Conservation (phyloP, 148 eudicot genomes). For the Rhododendron henanense region DNA sequence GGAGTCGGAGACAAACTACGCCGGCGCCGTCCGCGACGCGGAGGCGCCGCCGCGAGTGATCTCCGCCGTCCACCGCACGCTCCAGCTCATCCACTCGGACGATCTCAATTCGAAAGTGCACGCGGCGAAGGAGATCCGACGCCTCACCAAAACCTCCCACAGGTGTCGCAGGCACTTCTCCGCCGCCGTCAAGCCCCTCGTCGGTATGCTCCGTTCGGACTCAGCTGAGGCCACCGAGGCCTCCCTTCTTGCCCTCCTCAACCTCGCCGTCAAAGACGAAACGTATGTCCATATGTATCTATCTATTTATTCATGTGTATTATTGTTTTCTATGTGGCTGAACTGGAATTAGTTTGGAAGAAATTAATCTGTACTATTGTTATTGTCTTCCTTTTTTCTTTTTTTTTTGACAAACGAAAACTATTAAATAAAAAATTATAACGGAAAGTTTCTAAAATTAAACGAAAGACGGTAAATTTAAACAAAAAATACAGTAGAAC, state of each 20-base stretch:
- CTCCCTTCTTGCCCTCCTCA: slow-evolving; percentile 84
- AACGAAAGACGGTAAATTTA: neutral
- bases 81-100: slow-evolving; percentile 54
- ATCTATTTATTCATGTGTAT: neutral
- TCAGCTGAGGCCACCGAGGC: slow-evolving; percentile 51
- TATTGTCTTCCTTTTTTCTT: too few species aligned
- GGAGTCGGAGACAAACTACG: neutral
- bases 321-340: neutral
- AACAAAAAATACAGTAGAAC: neutral
- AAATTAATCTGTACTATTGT: neutral
- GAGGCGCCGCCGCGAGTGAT: neutral
- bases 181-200: slow-evolving; percentile 59
- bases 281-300: slow-evolving; percentile 28
- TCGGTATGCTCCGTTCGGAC: slow-evolving; percentile 63
- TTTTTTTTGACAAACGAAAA: too few species aligned
- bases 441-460: too few species aligned
- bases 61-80: slow-evolving; percentile 33
- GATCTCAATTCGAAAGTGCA: slow-evolving; percentile 34
- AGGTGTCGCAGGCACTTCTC: slow-evolving; percentile 79
- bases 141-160: slow-evolving; percentile 89
- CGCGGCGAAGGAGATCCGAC: slow-evolving; percentile 85
- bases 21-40: neutral
- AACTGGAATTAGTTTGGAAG: neutral
- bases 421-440: too few species aligned
- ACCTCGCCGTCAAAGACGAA: slow-evolving; percentile 96